A percentile compares a stretch with the other conserved stretches of the same genome.
These are phyloP conservation scores for Trichoderma sp. DNA, from an alignment of 2,329 filamentous ascomycete species.

Conservation along the genomic window DNA sequence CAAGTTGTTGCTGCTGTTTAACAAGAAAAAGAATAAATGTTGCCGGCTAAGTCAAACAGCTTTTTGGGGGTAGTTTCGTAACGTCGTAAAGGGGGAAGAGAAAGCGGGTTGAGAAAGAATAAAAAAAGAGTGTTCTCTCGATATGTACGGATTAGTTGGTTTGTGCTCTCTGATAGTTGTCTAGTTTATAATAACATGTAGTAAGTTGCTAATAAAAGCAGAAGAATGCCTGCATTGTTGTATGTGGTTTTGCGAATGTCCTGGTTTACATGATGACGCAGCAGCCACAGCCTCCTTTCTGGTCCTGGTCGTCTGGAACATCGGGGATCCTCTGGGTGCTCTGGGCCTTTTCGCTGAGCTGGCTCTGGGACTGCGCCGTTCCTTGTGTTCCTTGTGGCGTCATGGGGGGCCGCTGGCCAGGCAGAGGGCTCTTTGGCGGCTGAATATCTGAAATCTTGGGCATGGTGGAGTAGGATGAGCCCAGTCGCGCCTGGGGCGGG, in stretches of 20 bases:
- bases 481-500: slow-evolving; percentile 41
- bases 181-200: slow-evolving; percentile 10
- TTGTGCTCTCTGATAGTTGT: slow-evolving; percentile 11
- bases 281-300: slow-evolving; percentile 48
- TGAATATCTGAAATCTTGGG: slow-evolving; percentile 50
- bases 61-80: slow-evolving; percentile 18
- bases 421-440: slow-evolving; percentile 33
- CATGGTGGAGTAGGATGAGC: slow-evolving; percentile 59
- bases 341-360: slow-evolving; percentile 21
- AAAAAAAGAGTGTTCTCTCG: not conserved
- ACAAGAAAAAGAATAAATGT: slow-evolving; percentile 5
- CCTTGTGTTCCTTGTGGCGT: slow-evolving; percentile 36
- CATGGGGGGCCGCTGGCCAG: slow-evolving; percentile 46
- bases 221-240: not conserved
- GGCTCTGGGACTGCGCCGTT: slow-evolving; percentile 26
- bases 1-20: not conserved
- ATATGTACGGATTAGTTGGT: slow-evolving; percentile 19
- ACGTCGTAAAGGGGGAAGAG: slow-evolving; percentile 17
- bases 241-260: not conserved
- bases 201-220: not conserved
- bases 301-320: slow-evolving; percentile 35
- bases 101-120: not conserved
- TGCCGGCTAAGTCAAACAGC: slow-evolving; percentile 13
- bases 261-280: slow-evolving; percentile 48
- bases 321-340: slow-evolving; percentile 19